A percentile compares a stretch with the other conserved stretches of the same genome.
phyloP scores from a whole-genome alignment of 75 land plant genomes.

The Isoetes taiwanensis region DNA sequence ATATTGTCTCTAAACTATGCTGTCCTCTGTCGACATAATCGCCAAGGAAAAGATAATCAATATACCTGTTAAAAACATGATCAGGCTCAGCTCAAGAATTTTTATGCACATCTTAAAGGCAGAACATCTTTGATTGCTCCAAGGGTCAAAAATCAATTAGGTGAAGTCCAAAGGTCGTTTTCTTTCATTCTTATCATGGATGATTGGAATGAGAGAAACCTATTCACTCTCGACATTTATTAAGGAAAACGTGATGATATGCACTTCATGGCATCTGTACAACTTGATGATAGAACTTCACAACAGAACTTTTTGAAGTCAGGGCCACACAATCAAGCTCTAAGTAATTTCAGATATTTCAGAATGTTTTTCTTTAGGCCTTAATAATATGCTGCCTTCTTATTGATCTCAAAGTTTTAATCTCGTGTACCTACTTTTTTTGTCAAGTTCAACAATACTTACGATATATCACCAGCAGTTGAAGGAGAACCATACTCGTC shows the following conservation, averaged over 20 bases:
- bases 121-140: slow-evolving; percentile 1
- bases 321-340: no score
- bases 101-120: not conserved
- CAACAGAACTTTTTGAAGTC: not conserved
- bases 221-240: not conserved
- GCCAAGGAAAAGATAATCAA: slow-evolving; percentile 78
- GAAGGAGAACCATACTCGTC: slow-evolving; percentile 93
- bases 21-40: slow-evolving; percentile 92
- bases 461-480: slow-evolving; percentile 89
- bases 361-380: not conserved
- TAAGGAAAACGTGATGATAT: not conserved
- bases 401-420: not conserved
- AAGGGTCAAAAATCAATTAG: not conserved
- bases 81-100: not conserved
- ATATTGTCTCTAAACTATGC: slow-evolving; percentile 81
- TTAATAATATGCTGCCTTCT: not conserved
- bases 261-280: not conserved
- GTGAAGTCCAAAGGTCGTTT: not conserved
- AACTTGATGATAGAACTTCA: not conserved
- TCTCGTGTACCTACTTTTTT: not conserved
- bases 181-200: not conserved
- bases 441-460: slow-evolving; percentile 6
- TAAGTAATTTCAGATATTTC: no score
- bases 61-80: slow-evolving; percentile 42
- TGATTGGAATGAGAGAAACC: not conserved